Base-by-base conservation (phyloP, 805 yeast species). In the Teunomyces tritomae region DNA sequence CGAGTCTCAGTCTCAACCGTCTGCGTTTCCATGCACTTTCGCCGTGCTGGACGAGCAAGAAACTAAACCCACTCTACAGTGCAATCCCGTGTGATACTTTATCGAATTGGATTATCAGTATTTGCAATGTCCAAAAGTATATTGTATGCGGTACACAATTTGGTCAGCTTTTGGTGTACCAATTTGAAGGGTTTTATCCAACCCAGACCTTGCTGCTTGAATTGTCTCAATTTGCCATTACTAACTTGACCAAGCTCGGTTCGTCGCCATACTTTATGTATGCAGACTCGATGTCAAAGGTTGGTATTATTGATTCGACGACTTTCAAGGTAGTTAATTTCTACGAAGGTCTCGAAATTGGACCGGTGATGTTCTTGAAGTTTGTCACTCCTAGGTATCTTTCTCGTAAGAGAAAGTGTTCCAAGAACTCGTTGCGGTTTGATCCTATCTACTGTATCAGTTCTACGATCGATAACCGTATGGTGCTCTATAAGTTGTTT, bases 81-180 rank as follows among this genome's bases (percentile, higher is more conserved):
- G 52, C 51, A 6, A 26, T 40, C 8, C 47, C 50, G 9, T 39
- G 44, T 26, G 54, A 52, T 20, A 43, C 44, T 13, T 41, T 51
- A 13, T 43, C 48, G 44, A 46, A 56, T 45, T 64, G 70, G 69
- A 51, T 62, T 13, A 55, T 57, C 5, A 53, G 64, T 2, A 54
- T 62, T 6, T 57, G 62, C 43, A 44, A 55, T 14, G 41, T 55
- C 27, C 50, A 49, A 17, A 49, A 44, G 28, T 37, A 49, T 10
- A 29, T 50, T 10, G 47, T 67, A 9, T 59, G 67, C 47, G 73
- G 72, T 2, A 59, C 64, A 3, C 70, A 67, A 45, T 64, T 64
- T 53, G 73, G 73, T 13, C 51, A 53, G 20, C 39, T 68, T 26
- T 17, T 58, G 34, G 44, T 63, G 8, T 65, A 62, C 43, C 50